Conservation (phyloP, 2,329 filamentous ascomycete species). For the Pseudocercospora cruenta region DNA sequence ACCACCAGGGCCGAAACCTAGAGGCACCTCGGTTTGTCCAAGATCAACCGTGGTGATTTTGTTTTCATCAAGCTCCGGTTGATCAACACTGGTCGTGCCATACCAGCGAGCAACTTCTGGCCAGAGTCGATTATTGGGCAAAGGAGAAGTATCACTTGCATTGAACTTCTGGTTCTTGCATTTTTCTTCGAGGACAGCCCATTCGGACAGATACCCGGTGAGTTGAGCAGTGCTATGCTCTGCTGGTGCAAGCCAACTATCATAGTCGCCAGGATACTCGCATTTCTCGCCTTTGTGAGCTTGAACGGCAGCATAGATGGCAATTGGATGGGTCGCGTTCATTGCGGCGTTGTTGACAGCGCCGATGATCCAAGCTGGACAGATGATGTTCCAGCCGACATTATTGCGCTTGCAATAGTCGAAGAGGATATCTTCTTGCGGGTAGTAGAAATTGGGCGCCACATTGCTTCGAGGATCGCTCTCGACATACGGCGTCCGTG, state of each 20-base stretch:
- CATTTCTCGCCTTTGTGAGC: constrained; percentile 47
- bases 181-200: constrained; percentile 50
- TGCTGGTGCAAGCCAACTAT: constrained; percentile 49
- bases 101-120: constrained; percentile 50
- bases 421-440: constrained; percentile 55
- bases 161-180: constrained; percentile 51
- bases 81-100: constrained; percentile 33
- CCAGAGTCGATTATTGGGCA: constrained; percentile 56
- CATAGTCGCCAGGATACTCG: constrained; percentile 49
- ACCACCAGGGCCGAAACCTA: constrained; percentile 50
- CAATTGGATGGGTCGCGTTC: constrained; percentile 54
- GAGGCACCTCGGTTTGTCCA: constrained; percentile 24
- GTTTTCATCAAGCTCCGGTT: constrained; percentile 33
- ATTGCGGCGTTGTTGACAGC: constrained; percentile 55
- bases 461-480: constrained; percentile 48
- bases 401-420: constrained; percentile 46
- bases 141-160: constrained; percentile 48
- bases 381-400: constrained; percentile 52
- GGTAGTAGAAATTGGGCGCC: constrained; percentile 60
- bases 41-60: constrained; percentile 32
- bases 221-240: constrained; percentile 51
- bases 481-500: constrained; percentile 50
- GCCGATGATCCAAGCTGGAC: constrained; percentile 53
- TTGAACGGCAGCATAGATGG: constrained; percentile 55
- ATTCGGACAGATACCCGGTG: constrained; percentile 56